These are phyloP conservation scores for Metschnikowia bowlesiae DNA, from an alignment of 805 yeast species.

Conservation along the genomic window DNA sequence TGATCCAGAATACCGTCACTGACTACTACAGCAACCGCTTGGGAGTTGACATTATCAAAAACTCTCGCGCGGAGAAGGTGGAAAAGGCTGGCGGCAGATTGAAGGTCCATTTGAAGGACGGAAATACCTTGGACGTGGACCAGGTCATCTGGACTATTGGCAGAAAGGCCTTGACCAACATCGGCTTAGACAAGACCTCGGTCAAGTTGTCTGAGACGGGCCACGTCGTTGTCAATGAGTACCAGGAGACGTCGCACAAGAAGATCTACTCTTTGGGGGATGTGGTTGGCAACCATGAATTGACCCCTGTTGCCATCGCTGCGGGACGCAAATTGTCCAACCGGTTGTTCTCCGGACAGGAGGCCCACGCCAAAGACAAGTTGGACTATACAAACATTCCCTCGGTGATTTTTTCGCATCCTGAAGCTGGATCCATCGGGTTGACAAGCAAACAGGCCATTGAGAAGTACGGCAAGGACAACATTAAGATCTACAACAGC, in stretches of 20 bases:
- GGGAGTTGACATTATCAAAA: slow-evolving; percentile 79
- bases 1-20: slow-evolving; percentile 75
- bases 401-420: slow-evolving; percentile 96
- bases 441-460: slow-evolving; percentile 74
- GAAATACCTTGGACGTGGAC: slow-evolving; percentile 54
- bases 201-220: slow-evolving; percentile 56
- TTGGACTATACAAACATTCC: slow-evolving; percentile 87
- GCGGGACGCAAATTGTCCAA: slow-evolving; percentile 93
- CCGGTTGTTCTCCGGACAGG: slow-evolving; percentile 80
- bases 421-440: slow-evolving; percentile 95
- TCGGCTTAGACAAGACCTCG: slow-evolving; percentile 75
- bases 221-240: slow-evolving; percentile 79
- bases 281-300: slow-evolving; percentile 85
- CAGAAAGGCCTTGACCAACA: slow-evolving; percentile 67
- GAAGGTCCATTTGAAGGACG: slow-evolving; percentile 36
- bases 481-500: slow-evolving; percentile 77
- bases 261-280: slow-evolving; percentile 88
- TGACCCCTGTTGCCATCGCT: slow-evolving; percentile 98
- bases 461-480: slow-evolving; percentile 71
- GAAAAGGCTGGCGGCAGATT: slow-evolving; percentile 35
- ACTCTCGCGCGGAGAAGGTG: slow-evolving; percentile 41
- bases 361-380: slow-evolving; percentile 62
- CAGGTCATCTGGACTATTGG: slow-evolving; percentile 92
- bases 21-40: slow-evolving; percentile 67
- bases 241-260: slow-evolving; percentile 70